Base-by-base conservation (phyloP, 129 eudicot genomes). In the Dittrichia graveolens region DNA sequence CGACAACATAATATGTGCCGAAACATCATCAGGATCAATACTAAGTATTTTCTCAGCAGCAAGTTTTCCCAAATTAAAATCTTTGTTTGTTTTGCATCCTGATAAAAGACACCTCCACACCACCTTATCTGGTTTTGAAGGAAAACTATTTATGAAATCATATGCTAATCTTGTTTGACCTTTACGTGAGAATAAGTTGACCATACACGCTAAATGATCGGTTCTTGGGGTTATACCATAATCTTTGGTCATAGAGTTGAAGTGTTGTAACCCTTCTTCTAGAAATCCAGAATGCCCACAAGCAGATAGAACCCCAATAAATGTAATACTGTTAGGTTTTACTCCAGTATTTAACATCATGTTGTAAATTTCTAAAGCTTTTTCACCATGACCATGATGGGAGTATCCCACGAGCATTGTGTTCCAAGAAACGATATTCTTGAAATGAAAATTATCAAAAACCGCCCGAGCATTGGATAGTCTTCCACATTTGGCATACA, bases 81-180 rank as follows among this genome's bases (percentile, higher is more conserved):
- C 88, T 48, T 74, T 85, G 57, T 76, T 82, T 49, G 67, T 64
- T 83, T 63, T 85, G 64, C 96, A 87, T 0, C 94, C 88, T 3
- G 93, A 90, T 67, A 85, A 71, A 73, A 87, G 93, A 79, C 91
- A 84, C 64, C 96, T 81, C 96, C 96, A 90, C 58, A 87, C 94
- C 43, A 87, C 96, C 67, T 85, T 90, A 79, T 73, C 83, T 1
- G 87, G 83, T 71, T 82, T 73, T 15, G 53, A 35, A 16, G 77
- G 73, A 67, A 70, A 85, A 24, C 50, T 57, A 7, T 14, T 67
- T 66, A 90, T 81, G 44, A 90, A 87, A 49, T 87, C 83, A 19
- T 69, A 83, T 1, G 96, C 96, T 70, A 62, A 73, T 73, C 74
- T 78, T 8, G 79, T 85, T 71, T 75, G 77, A 2, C 96, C 96